Conservation (phyloP, 2,329 filamentous ascomycete genomes). For the Pseudopithomyces chartarum region DNA sequence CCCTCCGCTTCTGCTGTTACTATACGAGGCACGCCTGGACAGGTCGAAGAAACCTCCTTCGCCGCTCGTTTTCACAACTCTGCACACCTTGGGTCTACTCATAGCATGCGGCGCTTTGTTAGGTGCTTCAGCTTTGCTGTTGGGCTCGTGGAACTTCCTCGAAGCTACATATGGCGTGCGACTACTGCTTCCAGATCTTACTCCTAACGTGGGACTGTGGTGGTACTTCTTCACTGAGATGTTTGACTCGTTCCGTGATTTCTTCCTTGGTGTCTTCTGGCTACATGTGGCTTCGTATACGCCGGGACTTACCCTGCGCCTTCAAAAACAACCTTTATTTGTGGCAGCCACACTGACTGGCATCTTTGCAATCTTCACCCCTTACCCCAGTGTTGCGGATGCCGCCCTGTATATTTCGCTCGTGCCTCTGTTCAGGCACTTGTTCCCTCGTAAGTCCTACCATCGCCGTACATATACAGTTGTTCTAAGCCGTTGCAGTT, state of each 20-base stretch:
- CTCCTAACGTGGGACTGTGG: conserved; percentile 95
- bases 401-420: conserved; percentile 83
- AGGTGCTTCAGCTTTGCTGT: conserved; percentile 72
- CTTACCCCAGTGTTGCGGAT: conserved; percentile 92
- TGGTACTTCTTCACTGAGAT: conserved; percentile 99
- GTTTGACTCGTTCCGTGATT: conserved; percentile 96
- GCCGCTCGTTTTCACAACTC: conserved; percentile 57
- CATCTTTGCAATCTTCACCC: conserved; percentile 93
- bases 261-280: conserved; percentile 98
- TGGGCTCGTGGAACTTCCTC: conserved; percentile 85
- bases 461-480: not conserved
- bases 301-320: conserved; percentile 78
- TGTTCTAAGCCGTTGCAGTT: conserved; percentile 54
- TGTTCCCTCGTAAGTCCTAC: conserved; percentile 65
- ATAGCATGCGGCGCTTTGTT: conserved; percentile 61
- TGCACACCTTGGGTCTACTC: conserved; percentile 59
- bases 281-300: conserved; percentile 91
- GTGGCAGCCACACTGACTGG: conserved; percentile 84
- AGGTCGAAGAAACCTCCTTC: conserved; percentile 35
- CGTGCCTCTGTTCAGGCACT: conserved; percentile 84
- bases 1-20: conserved; percentile 78
- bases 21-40: conserved; percentile 57
- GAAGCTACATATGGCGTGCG: conserved; percentile 91
- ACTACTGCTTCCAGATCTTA: conserved; percentile 86
- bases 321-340: conserved; percentile 85